Conservation (phyloP, 805 yeast genomes). For the Schwanniomyces vanrijiae region DNA sequence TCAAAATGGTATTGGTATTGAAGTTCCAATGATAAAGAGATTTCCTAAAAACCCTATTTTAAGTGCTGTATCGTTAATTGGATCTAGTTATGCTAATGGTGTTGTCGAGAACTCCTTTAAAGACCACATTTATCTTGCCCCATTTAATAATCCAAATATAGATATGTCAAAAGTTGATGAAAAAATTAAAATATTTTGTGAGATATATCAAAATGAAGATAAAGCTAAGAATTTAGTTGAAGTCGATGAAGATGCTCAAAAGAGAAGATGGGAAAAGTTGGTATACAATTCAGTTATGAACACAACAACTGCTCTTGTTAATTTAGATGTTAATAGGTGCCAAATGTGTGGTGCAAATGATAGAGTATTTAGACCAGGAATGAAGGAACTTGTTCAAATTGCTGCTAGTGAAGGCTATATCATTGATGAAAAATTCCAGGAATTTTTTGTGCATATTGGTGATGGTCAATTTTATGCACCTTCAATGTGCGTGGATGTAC, state of each 20-base stretch:
- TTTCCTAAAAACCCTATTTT: constrained; percentile 35
- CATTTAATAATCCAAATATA: constrained; percentile 13
- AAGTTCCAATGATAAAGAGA: constrained; percentile 26
- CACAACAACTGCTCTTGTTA: constrained; percentile 33
- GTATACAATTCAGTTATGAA: constrained; percentile 37
- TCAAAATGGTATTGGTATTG: constrained; percentile 43
- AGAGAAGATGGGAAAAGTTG: constrained; percentile 40
- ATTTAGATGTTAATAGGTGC: constrained; percentile 34
- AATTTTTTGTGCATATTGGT: constrained; percentile 50
- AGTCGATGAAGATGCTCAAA: constrained; percentile 28
- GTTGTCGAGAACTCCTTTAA: constrained; percentile 16
- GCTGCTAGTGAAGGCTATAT: constrained; percentile 67
- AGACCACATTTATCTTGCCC: constrained; percentile 23
- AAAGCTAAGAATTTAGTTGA: constrained; percentile 21
- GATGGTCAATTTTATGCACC: constrained; percentile 44
- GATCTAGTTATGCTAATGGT: constrained; percentile 30
- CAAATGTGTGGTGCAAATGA: constrained; percentile 35
- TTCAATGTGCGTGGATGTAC: constrained; percentile 40
- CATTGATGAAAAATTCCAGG: constrained; percentile 37
- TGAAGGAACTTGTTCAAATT: constrained; percentile 62
- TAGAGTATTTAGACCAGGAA: constrained; percentile 50
- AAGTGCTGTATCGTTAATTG: constrained; percentile 37
- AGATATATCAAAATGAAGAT: constrained; percentile 27
- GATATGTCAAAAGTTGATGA: constrained; percentile 12
- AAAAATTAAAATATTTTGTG: constrained; percentile 20